These are phyloP conservation scores for Ogataea zsoltii DNA, from an alignment of 805 yeast genomes.

Conservation along the genomic window DNA sequence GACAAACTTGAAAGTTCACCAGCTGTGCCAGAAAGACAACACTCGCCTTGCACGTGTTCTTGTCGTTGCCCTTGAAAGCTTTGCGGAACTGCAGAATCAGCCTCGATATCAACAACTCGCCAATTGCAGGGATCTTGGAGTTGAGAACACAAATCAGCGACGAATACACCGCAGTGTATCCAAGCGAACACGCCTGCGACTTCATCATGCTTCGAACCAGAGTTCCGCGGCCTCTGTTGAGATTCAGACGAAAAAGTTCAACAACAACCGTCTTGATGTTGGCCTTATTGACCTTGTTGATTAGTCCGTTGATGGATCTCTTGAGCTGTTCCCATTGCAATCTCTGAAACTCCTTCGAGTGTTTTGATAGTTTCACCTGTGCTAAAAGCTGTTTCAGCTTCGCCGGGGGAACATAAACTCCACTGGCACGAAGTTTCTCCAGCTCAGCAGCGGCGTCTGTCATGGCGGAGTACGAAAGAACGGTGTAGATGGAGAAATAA, in stretches of 20 bases:
- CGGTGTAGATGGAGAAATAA: no score
- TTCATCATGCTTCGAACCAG: slow-evolving; percentile 59
- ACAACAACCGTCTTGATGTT: slow-evolving; percentile 51
- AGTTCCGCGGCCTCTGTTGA: slow-evolving; percentile 62
- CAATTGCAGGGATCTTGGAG: slow-evolving; percentile 68
- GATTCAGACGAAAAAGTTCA: slow-evolving; percentile 56
- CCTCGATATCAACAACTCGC: slow-evolving; percentile 54
- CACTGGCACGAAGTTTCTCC: slow-evolving; percentile 42
- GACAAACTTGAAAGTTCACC: slow-evolving; percentile 60
- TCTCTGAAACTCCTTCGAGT: slow-evolving; percentile 45
- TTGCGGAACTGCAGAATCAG: slow-evolving; percentile 59
- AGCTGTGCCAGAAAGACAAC: slow-evolving; percentile 59
- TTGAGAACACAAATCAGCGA: slow-evolving; percentile 60
- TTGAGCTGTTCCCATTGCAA: slow-evolving; percentile 58
- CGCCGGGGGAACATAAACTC: slow-evolving; percentile 57
- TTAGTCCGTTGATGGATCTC: slow-evolving; percentile 45
- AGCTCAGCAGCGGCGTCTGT: slow-evolving; percentile 35
- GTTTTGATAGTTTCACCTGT: slow-evolving; percentile 16
- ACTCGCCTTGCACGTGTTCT: slow-evolving; percentile 42
- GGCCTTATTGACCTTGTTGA: slow-evolving; percentile 45
- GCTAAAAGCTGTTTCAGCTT: slow-evolving; percentile 45
- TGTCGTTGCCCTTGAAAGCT: slow-evolving; percentile 49
- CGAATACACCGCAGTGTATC: slow-evolving; percentile 51
- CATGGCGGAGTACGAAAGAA: slow-evolving; percentile 16
- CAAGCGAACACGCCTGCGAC: slow-evolving; percentile 44